phyloP scores from a whole-genome alignment of 306 rosid genomes.

The Pachyrhizus erosus region DNA sequence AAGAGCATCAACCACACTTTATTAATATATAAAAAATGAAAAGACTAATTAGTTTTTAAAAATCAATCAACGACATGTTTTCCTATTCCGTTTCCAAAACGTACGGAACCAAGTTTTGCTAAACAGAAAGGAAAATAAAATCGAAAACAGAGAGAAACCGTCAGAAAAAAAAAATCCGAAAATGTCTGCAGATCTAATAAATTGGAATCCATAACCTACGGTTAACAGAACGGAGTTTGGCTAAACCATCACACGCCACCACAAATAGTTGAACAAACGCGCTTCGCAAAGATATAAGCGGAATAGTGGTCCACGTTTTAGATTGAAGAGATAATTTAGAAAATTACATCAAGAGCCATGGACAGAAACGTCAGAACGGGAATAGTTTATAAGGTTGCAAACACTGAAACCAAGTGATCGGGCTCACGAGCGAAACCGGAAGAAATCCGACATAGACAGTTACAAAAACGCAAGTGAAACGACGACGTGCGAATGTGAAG shows the following conservation, averaged over 20 bases:
- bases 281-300: not conserved
- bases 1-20: conserved; percentile 21
- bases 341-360: too few species aligned
- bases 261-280: not conserved
- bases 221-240: not conserved
- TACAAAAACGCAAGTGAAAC: not conserved
- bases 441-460: not conserved
- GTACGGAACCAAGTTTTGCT: too few species aligned
- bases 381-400: not conserved
- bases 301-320: too few species aligned
- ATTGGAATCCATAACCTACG: not conserved
- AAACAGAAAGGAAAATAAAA: too few species aligned
- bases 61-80: not conserved
- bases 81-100: conserved; percentile 21
- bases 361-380: not conserved
- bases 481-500: conserved; percentile 1
- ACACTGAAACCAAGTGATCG: not conserved
- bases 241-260: not conserved
- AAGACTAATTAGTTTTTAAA: not conserved
- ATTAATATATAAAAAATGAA: not conserved
- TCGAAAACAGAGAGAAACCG: conserved; percentile 6
- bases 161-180: not conserved
- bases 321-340: too few species aligned
- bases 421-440: not conserved
- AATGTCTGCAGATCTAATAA: conserved; percentile 28